phyloP scores from a whole-genome alignment of 441 rosid genomes.

The Eutrema salsugineum region DNA sequence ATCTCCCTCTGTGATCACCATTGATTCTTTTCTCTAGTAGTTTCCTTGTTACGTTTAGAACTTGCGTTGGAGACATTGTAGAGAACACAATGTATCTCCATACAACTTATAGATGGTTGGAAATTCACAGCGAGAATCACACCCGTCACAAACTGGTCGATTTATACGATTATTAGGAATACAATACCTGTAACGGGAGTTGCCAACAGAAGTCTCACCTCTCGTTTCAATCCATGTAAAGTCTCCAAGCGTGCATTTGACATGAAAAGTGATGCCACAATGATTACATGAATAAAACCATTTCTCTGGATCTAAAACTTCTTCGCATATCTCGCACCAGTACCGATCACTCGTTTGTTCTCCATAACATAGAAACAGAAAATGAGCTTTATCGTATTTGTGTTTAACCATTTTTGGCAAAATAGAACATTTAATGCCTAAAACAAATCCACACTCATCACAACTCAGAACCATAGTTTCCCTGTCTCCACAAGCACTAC shows the following conservation, averaged over 20 bases:
- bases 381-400: slow-evolving; percentile 21
- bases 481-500: slow-evolving; percentile 12
- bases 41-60: too few relatives aligned
- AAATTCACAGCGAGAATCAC: not conserved
- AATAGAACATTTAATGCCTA: slow-evolving; percentile 13
- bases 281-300: slow-evolving; percentile 22
- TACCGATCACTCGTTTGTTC: not conserved
- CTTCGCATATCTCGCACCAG: slow-evolving; percentile 24
- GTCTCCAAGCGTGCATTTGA: slow-evolving; percentile 2
- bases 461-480: not conserved
- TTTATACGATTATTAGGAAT: not conserved
- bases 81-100: not conserved
- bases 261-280: slow-evolving; percentile 16
- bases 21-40: too few relatives aligned
- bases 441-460: slow-evolving; percentile 2
- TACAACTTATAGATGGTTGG: not conserved
- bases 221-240: not conserved
- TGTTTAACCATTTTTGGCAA: slow-evolving; percentile 16
- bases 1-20: too few relatives aligned
- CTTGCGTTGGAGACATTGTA: not conserved
- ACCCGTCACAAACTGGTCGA: not conserved
- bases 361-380: not conserved
- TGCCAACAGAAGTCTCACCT: too few relatives aligned
- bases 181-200: too few relatives aligned
- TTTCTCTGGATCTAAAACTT: not conserved